Evolutionary conservation across 345 rosid genomes (phyloP).

Genomic region (Hevea brasiliensis): DNA sequence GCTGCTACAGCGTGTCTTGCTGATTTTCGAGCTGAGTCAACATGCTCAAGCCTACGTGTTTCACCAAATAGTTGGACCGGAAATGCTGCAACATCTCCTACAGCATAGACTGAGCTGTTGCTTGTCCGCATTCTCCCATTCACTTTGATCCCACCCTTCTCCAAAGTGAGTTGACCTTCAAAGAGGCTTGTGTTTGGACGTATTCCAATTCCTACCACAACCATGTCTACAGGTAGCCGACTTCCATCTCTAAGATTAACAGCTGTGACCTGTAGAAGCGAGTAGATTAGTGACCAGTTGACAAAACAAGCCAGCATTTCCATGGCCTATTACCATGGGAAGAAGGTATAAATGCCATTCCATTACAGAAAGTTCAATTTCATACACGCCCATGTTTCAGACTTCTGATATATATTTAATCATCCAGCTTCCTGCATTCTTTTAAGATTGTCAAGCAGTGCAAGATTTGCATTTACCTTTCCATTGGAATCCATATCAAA

Average conservation of each 20-base stretch:
- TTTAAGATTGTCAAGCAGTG: neutral
- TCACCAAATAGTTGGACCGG: conserved; percentile 80
- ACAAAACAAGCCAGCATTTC: neutral
- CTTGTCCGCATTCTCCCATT: conserved; percentile 81
- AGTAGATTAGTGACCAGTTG: conserved; percentile 8
- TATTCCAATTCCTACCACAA: conserved; percentile 88
- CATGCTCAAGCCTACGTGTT: conserved; percentile 92
- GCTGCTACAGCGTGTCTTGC: conserved; percentile 76
- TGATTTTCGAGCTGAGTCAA: conserved; percentile 83
- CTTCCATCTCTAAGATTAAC: conserved; percentile 84
- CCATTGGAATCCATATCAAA: conserved; percentile 63
- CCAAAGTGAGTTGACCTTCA: conserved; percentile 84
- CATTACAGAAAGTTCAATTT: neutral
- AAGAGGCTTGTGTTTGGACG: conserved; percentile 92
- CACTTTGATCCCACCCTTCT: conserved; percentile 93
- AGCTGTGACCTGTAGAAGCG: conserved; percentile 58
- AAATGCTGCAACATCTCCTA: conserved; percentile 90
- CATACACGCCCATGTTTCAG: neutral
- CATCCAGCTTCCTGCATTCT: neutral
- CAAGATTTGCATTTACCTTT: conserved; percentile 52
- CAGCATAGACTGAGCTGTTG: conserved; percentile 79
- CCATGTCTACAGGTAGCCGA: conserved; percentile 72
- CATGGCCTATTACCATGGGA: neutral
- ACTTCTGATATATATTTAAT: neutral
- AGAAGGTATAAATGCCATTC: neutral